A percentile compares a stretch with the other conserved stretches of the same genome.
Conservation (phyloP, 306 rosid genomes). For the Senna tora region DNA sequence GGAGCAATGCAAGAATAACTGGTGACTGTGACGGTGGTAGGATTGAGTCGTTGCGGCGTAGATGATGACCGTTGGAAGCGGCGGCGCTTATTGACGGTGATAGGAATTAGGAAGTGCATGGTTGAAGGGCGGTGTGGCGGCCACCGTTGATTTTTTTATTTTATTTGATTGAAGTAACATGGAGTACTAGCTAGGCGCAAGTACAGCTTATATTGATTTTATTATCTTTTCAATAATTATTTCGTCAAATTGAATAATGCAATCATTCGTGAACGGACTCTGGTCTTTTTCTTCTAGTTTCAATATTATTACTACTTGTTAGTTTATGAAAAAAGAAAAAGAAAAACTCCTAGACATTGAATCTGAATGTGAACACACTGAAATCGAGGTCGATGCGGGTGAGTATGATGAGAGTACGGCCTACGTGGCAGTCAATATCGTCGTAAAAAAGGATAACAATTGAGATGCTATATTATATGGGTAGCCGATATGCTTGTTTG, state of each 20-base stretch:
- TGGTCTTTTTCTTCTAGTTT: background rate
- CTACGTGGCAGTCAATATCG: background rate
- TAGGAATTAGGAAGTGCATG: background rate
- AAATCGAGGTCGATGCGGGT: background rate
- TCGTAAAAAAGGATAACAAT: background rate
- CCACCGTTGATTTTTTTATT: background rate
- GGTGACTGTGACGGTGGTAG: background rate
- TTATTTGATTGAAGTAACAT: constrained; percentile 1
- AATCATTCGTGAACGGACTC: background rate
- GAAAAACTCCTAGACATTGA: too few species aligned
- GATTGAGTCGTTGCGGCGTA: background rate
- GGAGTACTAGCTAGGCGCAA: background rate
- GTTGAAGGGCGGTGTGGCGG: background rate
- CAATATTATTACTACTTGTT: background rate
- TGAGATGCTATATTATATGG: background rate
- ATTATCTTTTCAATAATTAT: constrained; percentile 7
- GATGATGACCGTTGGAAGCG: constrained; percentile 16
- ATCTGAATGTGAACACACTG: too few species aligned
- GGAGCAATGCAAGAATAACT: background rate
- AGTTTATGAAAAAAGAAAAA: too few species aligned
- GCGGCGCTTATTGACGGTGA: constrained; percentile 9
- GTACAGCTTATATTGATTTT: background rate
- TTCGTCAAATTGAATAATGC: background rate
- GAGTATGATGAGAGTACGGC: background rate
- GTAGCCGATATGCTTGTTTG: background rate